Base-by-base conservation (phyloP, 257 asterid species). In the Avicennia marina region DNA sequence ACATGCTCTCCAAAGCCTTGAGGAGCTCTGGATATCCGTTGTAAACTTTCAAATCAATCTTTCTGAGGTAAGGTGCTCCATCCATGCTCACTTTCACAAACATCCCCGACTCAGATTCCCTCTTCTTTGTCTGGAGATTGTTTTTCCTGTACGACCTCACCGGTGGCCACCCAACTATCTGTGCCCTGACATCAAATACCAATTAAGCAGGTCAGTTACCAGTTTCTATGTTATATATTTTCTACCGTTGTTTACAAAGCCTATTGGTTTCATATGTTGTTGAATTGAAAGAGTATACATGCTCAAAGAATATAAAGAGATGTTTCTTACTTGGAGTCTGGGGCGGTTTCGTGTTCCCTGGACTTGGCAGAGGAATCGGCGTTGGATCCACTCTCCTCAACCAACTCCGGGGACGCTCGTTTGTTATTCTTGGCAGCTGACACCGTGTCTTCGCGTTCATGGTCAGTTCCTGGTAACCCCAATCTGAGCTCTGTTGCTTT, bases 51-150 rank as follows among this genome's bases (percentile, higher is more conserved):
- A 89, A 52, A 65, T 86, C 97, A 55, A 86, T 77, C 79, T 90
- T 90, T 36, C 97, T 77, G 5, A 89, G 84, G 32, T 80, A 90
- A 56, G 97, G 89, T 0, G 89, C 97, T 24, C 96, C 95, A 63
- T 86, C 97, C 95, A 90, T 73, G 77, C 97, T 81, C 17, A 90
- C 95, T 64, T 90, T 86, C 36, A 89, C 91, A 66, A 47, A 89
- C 64, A 74, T 79, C 58, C 86, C 95, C 43, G 24, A 19, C 18
- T 76, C 80, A 41, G 56, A 6, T 17, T 72, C 80, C 16, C 59
- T 15, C 38, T 51, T 76, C 70, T 53, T 72, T 31, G 19, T 11
- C 72, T 44, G 81, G 34, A 66, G 51, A 44, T 53, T 78, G 59
- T 58, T 78, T 56, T 78, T 78, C 83, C 89, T 66, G 83, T 68